Conservation (phyloP, 148 eudicot genomes). For the Vaccinium vitisidaea region DNA sequence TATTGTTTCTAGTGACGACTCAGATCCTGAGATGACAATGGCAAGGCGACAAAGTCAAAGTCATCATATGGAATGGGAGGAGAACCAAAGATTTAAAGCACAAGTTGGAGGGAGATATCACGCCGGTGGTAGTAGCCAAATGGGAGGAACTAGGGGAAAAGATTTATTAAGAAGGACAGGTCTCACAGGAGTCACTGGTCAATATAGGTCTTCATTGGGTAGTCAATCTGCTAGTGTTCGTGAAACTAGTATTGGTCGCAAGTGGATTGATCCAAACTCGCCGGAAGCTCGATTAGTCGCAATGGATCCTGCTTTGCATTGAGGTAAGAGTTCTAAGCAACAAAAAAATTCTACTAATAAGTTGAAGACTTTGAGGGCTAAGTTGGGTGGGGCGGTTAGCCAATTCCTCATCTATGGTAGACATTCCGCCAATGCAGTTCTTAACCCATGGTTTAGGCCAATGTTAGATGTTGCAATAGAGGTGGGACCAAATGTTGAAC, state of each 20-base stretch:
- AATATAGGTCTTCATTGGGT: not conserved
- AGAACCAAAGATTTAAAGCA: not conserved
- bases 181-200: not conserved
- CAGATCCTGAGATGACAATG: not conserved
- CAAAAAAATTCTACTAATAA: not conserved
- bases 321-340: not conserved
- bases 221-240: not conserved
- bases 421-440: not conserved
- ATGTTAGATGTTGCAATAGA: not conserved
- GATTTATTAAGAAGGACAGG: not conserved
- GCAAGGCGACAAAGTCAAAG: not conserved
- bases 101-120: not conserved
- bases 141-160: not conserved
- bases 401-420: not conserved
- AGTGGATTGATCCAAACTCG: not conserved
- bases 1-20: not conserved
- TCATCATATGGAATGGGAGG: not conserved
- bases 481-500: not conserved
- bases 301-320: not conserved
- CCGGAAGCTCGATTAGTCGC: not conserved
- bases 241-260: not conserved
- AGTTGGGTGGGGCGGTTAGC: not conserved
- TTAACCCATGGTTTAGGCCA: not conserved
- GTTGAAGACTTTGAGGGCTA: not conserved
- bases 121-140: not conserved